Evolutionary conservation across 1,284 basidiomycete genomes (phyloP).

Genomic region (Boletus smithii): DNA sequence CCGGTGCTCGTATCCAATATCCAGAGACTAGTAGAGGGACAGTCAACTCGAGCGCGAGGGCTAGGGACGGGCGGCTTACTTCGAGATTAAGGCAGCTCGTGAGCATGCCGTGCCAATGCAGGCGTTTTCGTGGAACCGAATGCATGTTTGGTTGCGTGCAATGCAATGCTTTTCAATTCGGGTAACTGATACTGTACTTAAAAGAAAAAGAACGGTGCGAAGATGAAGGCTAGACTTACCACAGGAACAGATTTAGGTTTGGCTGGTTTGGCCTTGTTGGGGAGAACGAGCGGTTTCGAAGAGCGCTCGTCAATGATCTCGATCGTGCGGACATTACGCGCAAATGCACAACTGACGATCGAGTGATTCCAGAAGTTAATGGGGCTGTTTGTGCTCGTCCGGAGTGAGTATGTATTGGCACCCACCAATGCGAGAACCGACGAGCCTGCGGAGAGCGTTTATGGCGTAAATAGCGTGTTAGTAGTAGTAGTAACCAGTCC

Average conservation of each 20-base stretch:
- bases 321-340: constrained; percentile 54
- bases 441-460: constrained; percentile 48
- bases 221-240: constrained; percentile 2
- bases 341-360: constrained; percentile 49
- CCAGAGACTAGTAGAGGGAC: constrained; percentile 32
- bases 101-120: constrained; percentile 45
- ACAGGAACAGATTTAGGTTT: constrained; percentile 13
- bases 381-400: constrained; percentile 55
- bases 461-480: constrained; percentile 43
- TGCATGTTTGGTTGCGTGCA: constrained; percentile 50
- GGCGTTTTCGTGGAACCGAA: constrained; percentile 56
- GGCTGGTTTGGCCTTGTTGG: constrained; percentile 16
- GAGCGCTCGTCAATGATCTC: constrained; percentile 61
- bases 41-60: constrained; percentile 1
- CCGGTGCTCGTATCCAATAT: constrained; percentile 44
- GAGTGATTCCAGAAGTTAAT: constrained; percentile 62
- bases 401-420: constrained; percentile 53
- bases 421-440: constrained; percentile 50
- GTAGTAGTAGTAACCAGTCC: no score
- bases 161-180: constrained; percentile 41
- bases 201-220: background rate
- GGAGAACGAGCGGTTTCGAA: constrained; percentile 34
- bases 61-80: constrained; percentile 30
- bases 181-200: constrained; percentile 36
- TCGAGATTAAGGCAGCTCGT: constrained; percentile 55